These are phyloP conservation scores for Desmodesmus armatus DNA, from an alignment of 139 green algal genomes.

Conservation along the genomic window DNA sequence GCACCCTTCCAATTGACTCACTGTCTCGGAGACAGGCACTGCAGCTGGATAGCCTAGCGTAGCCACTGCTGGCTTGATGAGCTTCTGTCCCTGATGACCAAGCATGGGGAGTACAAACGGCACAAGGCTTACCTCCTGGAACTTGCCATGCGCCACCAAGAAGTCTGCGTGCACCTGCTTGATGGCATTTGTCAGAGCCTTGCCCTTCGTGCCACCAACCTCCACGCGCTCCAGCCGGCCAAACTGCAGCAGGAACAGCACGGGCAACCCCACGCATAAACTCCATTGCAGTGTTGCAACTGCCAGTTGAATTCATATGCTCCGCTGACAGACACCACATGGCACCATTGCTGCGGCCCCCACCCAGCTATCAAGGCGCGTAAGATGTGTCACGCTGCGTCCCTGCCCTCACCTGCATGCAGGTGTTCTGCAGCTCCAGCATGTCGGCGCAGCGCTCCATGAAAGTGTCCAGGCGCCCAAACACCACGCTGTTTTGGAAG, in stretches of 20 bases:
- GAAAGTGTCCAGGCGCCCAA: constrained; percentile 83
- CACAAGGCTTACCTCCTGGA: constrained; percentile 72
- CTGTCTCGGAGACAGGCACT: too few species aligned
- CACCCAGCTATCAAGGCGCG: not conserved
- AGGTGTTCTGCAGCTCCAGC: constrained; percentile 83
- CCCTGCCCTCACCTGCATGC: constrained; percentile 69
- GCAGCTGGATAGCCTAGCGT: too few species aligned
- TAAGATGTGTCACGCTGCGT: not conserved
- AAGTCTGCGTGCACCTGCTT: constrained; percentile 87
- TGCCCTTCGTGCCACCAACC: constrained; percentile 85
- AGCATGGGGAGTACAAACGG: too few species aligned
- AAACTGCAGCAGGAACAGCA: constrained; percentile 82
- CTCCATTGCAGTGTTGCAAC: not conserved
- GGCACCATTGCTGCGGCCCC: too few species aligned
- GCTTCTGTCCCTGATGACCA: too few species aligned
- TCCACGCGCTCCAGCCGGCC: constrained; percentile 89
- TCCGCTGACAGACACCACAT: too few species aligned
- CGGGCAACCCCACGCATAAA: not conserved
- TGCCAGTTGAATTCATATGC: not conserved
- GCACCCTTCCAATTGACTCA: too few species aligned
- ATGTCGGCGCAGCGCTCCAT: constrained; percentile 88
- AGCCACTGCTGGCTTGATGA: too few species aligned
- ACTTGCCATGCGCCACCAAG: constrained; percentile 72
- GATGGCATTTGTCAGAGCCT: constrained; percentile 57
- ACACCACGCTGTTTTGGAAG: constrained; percentile 86